phyloP scores from a whole-genome alignment of 164 flowering plant genomes.

The Magnolia officinalis region DNA sequence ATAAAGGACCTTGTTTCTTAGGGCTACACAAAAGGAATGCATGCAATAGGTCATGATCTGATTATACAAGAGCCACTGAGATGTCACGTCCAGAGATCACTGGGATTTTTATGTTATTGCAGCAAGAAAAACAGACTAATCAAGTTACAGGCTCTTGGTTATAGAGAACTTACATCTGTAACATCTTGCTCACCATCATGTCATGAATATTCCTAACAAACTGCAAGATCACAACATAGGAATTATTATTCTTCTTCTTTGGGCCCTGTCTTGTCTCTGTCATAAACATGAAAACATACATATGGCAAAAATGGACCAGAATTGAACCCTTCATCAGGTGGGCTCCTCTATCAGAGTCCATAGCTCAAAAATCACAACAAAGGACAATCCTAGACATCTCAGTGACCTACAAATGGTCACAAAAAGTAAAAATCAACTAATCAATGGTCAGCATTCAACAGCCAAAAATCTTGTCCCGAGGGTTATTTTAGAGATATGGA shows the following conservation, averaged over 20 bases:
- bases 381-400: background rate
- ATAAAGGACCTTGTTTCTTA: constrained; percentile 37
- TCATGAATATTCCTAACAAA: constrained; percentile 79
- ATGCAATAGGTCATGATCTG: background rate
- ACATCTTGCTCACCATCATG: constrained; percentile 83
- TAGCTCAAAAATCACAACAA: background rate
- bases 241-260: background rate
- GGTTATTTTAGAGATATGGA: background rate
- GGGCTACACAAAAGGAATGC: constrained; percentile 26
- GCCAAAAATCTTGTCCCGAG: background rate
- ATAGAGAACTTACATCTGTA: constrained; percentile 59
- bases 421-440: no score
- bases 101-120: background rate
- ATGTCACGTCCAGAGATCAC: background rate
- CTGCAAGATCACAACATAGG: constrained; percentile 32
- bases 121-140: background rate
- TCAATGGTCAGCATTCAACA: background rate
- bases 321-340: background rate
- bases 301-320: background rate
- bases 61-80: background rate
- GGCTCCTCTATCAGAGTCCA: background rate
- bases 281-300: background rate
- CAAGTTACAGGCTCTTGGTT: background rate
- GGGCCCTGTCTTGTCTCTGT: background rate
- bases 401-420: background rate